A percentile compares a stretch with the other conserved stretches of the same genome.
phyloP scores from a whole-genome alignment of 441 rosid species.

The Populus hybrid region DNA sequence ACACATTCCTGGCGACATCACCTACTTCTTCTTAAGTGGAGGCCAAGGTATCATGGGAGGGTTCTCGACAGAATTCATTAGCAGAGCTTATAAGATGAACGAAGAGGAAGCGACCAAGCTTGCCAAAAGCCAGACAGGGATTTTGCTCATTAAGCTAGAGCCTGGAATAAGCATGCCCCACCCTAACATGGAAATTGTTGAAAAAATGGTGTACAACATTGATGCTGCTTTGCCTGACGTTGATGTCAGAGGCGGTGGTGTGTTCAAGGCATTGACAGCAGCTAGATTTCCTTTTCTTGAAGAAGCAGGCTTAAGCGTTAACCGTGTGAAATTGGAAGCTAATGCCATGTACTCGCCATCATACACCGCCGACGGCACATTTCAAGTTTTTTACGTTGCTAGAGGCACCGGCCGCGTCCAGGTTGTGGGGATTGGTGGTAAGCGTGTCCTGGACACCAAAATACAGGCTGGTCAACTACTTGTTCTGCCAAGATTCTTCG shows the following conservation, averaged over 20 bases:
- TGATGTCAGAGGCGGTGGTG: conserved; percentile 19
- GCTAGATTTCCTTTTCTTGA: conserved; percentile 22
- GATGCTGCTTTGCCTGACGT: conserved; percentile 11
- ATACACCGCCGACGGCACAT: conserved; percentile 4
- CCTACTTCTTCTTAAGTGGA: conserved; percentile 32
- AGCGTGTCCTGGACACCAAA: conserved; percentile 16
- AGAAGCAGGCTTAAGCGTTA: conserved; percentile 21
- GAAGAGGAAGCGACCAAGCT: conserved; percentile 20
- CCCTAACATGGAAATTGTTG: neutral
- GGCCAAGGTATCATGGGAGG: conserved; percentile 15
- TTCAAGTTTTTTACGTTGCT: conserved; percentile 16
- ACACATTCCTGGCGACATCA: conserved; percentile 25
- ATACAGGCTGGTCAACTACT: conserved; percentile 29
- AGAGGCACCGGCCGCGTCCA: conserved; percentile 27
- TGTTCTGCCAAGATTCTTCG: conserved; percentile 30
- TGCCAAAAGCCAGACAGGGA: conserved; percentile 17
- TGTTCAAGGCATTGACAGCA: conserved; percentile 5
- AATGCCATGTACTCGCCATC: conserved; percentile 28
- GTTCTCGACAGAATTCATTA: conserved; percentile 23
- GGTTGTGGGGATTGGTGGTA: conserved; percentile 31
- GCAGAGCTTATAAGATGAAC: conserved; percentile 19
- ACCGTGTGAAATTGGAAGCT: conserved; percentile 14
- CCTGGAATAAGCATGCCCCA: conserved; percentile 14
- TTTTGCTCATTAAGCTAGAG: conserved; percentile 17
- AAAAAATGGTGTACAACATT: conserved; percentile 14